Conservation (phyloP, 2,329 filamentous ascomycete genomes). For the Pezicula rhizophila region DNA sequence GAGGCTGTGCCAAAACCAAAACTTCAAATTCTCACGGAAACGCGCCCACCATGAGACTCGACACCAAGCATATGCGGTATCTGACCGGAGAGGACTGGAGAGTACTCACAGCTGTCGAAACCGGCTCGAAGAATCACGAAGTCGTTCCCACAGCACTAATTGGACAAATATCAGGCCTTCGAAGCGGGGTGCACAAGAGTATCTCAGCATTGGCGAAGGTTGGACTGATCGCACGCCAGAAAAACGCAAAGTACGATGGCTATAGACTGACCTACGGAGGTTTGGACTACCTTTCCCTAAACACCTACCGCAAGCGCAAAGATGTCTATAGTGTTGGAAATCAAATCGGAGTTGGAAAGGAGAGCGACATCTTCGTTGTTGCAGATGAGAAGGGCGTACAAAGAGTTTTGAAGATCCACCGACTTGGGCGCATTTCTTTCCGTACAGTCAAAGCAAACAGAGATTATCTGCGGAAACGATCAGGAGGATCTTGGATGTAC, state of each 20-base stretch:
- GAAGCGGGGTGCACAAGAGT: slow-evolving; percentile 75
- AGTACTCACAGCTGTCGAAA: slow-evolving; percentile 87
- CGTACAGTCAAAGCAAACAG: slow-evolving; percentile 92
- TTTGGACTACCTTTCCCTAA: slow-evolving; percentile 92
- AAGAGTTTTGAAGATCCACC: slow-evolving; percentile 88
- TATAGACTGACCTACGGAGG: slow-evolving; percentile 96
- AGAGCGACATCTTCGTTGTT: slow-evolving; percentile 94
- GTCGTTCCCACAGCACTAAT: slow-evolving; percentile 89
- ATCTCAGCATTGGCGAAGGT: slow-evolving; percentile 91
- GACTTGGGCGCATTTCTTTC: slow-evolving; percentile 92
- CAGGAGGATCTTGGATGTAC: slow-evolving; percentile 93
- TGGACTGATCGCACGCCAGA: slow-evolving; percentile 83
- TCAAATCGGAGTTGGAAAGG: slow-evolving; percentile 93
- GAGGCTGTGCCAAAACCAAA: slow-evolving; percentile 9
- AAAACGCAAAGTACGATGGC: slow-evolving; percentile 95
- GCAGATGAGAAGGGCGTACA: slow-evolving; percentile 73
- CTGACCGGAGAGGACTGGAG: slow-evolving; percentile 90
- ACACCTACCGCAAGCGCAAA: slow-evolving; percentile 75
- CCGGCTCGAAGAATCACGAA: slow-evolving; percentile 94
- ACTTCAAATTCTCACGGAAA: not conserved
- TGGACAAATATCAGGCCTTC: slow-evolving; percentile 72
- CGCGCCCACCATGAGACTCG: slow-evolving; percentile 73
- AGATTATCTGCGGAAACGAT: slow-evolving; percentile 82
- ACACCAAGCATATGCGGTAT: slow-evolving; percentile 89
- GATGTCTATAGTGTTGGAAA: slow-evolving; percentile 88